Conservation (phyloP, 129 eudicot species). For the Ambrosia trifida region DNA sequence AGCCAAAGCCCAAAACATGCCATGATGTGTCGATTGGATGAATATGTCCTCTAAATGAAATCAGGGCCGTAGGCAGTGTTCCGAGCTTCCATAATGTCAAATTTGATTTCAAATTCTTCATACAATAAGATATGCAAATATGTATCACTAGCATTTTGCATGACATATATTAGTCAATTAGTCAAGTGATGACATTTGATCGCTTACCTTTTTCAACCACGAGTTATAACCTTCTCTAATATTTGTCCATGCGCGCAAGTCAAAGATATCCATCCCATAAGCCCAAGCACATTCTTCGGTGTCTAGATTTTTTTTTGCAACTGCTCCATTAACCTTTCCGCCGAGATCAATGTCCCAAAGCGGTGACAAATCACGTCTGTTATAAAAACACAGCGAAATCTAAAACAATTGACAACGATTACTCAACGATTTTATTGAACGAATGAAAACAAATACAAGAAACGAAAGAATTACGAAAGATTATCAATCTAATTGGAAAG, state of each 20-base stretch:
- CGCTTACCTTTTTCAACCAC: conserved; percentile 97
- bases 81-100: conserved; percentile 95
- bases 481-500: too few species aligned
- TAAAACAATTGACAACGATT: too few species aligned
- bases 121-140: neutral
- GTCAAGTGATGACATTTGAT: neutral
- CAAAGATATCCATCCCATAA: conserved; percentile 95
- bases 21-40: conserved; percentile 87
- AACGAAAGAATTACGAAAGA: too few species aligned
- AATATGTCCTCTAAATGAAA: conserved; percentile 83
- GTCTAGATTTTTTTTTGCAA: conserved; percentile 80
- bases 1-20: conserved; percentile 99
- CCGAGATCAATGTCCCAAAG: conserved; percentile 90
- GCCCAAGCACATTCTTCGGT: conserved; percentile 99
- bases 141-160: neutral
- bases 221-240: conserved; percentile 83
- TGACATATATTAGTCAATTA: neutral
- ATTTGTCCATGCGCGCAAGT: conserved; percentile 86
- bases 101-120: conserved; percentile 89
- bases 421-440: too few species aligned
- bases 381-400: too few species aligned
- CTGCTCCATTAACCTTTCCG: conserved; percentile 97
- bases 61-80: conserved; percentile 92
- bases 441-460: too few species aligned
- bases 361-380: conserved; percentile 80